These are phyloP conservation scores for Sclerotinia nivalis DNA, from an alignment of 2,329 filamentous ascomycete species.

Conservation along the genomic window DNA sequence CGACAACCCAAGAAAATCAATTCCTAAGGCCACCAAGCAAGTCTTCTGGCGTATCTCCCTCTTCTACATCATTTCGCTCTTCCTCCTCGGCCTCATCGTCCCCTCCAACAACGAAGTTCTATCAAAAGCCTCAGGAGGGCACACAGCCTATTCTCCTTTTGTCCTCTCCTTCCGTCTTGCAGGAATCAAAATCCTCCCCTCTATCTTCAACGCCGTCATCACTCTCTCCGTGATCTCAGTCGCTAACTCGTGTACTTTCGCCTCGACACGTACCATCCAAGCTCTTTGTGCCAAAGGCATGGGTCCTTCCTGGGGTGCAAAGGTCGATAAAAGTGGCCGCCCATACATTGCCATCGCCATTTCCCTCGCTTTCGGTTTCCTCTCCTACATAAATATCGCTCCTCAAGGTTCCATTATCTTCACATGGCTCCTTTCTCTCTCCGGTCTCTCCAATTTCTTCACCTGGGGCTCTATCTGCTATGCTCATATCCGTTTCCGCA, in stretches of 20 bases:
- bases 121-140: conserved; percentile 60
- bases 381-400: conserved; percentile 63
- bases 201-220: conserved; percentile 92
- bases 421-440: conserved; percentile 71
- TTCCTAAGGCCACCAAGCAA: conserved; percentile 87
- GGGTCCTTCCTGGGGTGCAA: conserved; percentile 73
- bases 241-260: conserved; percentile 89
- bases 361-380: conserved; percentile 57
- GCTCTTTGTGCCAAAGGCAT: conserved; percentile 86
- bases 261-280: conserved; percentile 84
- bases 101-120: conserved; percentile 68
- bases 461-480: conserved; percentile 71
- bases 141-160: conserved; percentile 76
- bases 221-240: conserved; percentile 87
- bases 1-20: conserved; percentile 72
- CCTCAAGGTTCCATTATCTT: conserved; percentile 61
- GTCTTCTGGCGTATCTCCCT: conserved; percentile 93
- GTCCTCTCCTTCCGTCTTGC: conserved; percentile 88
- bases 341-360: conserved; percentile 57
- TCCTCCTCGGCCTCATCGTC: conserved; percentile 80
- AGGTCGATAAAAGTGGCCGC: conserved; percentile 79
- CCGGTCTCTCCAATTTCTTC: conserved; percentile 72
- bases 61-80: conserved; percentile 80
- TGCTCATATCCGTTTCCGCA: conserved; percentile 65
- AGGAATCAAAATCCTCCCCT: conserved; percentile 77